phyloP scores from a whole-genome alignment of 2,329 filamentous ascomycete genomes.

The Cryphonectria parasitica region DNA sequence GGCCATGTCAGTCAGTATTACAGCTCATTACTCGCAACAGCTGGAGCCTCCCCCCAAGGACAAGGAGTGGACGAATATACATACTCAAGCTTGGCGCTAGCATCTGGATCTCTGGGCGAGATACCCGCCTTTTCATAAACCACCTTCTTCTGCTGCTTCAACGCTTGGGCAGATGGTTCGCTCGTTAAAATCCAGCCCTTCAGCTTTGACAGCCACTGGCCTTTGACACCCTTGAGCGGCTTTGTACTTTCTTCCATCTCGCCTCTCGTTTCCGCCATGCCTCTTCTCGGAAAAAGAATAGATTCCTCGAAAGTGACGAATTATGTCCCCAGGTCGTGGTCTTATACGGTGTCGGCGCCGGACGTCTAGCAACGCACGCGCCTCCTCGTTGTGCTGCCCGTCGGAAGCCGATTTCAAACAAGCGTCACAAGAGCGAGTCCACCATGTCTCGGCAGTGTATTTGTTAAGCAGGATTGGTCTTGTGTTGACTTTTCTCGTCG shows the following conservation, averaged over 20 bases:
- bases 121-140: conserved; percentile 50
- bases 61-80: neutral
- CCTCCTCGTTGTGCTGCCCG: neutral
- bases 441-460: neutral
- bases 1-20: neutral
- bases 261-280: neutral
- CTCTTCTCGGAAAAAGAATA: too few relatives aligned
- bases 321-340: neutral
- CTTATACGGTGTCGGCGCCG: neutral
- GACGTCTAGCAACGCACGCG: neutral
- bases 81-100: conserved; percentile 49
- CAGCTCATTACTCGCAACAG: neutral
- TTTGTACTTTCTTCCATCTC: conserved; percentile 29
- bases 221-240: conserved; percentile 35
- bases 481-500: neutral
- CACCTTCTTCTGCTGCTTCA: conserved; percentile 50
- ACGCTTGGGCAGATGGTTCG: conserved; percentile 54
- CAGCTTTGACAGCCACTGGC: conserved; percentile 47
- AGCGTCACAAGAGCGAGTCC: neutral
- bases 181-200: conserved; percentile 54
- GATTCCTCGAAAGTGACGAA: neutral
- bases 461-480: neutral
- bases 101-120: conserved; percentile 46
- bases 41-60: neutral
- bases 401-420: neutral